phyloP scores from a whole-genome alignment of 495 filamentous ascomycete genomes.

The Arthonia radiata region DNA sequence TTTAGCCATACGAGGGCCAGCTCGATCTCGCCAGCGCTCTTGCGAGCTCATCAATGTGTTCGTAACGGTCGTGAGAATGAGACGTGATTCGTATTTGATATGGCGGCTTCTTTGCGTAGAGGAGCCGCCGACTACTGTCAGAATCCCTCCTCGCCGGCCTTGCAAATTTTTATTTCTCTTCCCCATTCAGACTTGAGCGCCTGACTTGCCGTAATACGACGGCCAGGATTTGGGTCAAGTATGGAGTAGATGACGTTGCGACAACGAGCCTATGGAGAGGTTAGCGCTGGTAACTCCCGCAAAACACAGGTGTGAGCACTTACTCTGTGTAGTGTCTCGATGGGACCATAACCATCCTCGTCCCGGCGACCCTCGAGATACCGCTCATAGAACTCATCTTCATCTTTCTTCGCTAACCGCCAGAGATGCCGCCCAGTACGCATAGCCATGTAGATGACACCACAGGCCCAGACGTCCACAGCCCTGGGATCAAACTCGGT shows the following conservation, averaged over 20 bases:
- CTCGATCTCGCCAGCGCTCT: no score
- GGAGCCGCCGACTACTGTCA: conserved; percentile 13
- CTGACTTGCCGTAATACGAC: conserved; percentile 86
- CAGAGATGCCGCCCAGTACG: conserved; percentile 85
- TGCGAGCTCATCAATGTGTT: no score
- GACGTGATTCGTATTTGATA: no score
- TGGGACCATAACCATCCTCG: conserved; percentile 85
- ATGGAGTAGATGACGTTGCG: conserved; percentile 98
- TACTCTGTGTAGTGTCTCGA: conserved; percentile 88
- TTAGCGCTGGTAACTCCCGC: conserved; percentile 1
- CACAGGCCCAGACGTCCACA: conserved; percentile 93
- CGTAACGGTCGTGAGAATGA: no score
- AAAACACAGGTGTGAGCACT: conserved; percentile 16
- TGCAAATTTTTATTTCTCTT: conserved; percentile 85
- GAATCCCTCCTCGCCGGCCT: conserved; percentile 79
- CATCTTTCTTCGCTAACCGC: conserved; percentile 83
- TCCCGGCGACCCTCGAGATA: conserved; percentile 81
- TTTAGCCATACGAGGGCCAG: no score
- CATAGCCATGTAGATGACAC: conserved; percentile 99
- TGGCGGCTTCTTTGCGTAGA: no score
- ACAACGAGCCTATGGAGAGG: conserved; percentile 51
- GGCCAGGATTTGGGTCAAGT: conserved; percentile 74
- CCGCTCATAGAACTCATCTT: conserved; percentile 88
- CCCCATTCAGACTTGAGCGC: conserved; percentile 97
- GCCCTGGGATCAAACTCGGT: conserved; percentile 90